Conservation (phyloP, 139 green algal genomes). For the Zygnema circumcarinatum region DNA sequence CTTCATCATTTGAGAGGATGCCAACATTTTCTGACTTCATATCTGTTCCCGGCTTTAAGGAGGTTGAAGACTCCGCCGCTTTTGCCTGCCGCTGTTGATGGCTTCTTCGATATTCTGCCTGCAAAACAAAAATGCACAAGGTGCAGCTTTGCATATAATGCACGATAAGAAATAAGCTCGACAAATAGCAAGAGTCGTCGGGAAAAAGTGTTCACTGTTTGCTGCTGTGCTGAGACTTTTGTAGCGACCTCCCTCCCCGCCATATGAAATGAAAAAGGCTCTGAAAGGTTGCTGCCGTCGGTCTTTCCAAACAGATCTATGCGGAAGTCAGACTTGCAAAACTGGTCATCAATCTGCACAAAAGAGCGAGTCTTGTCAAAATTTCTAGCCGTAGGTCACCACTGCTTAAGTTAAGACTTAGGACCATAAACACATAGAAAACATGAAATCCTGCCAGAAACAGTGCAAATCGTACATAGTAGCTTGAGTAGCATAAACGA, state of each 20-base stretch:
- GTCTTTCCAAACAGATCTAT: slow-evolving; percentile 12
- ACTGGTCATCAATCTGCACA: slow-evolving; percentile 12
- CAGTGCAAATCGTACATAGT: too few species aligned
- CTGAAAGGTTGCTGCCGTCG: neutral
- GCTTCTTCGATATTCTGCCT: neutral
- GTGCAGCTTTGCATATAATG: too few species aligned
- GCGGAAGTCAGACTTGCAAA: neutral
- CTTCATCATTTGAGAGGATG: neutral
- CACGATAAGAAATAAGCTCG: too few species aligned
- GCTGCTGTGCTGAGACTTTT: slow-evolving; percentile 8
- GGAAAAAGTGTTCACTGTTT: too few species aligned
- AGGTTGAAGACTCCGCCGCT: neutral
- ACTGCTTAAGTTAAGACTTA: too few species aligned
- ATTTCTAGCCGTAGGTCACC: too few species aligned
- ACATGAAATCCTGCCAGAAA: too few species aligned
- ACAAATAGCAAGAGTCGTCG: too few species aligned
- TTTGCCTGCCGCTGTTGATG: neutral
- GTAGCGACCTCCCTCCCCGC: neutral
- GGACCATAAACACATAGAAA: too few species aligned
- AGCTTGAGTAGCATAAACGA: too few species aligned
- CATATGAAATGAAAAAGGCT: slow-evolving; percentile 12
- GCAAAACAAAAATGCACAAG: too few species aligned
- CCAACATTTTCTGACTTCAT: neutral
- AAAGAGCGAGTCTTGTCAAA: too few species aligned
- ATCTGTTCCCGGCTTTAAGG: neutral